Conservation (phyloP, 345 rosid species). For the Moricandia moricandioides region DNA sequence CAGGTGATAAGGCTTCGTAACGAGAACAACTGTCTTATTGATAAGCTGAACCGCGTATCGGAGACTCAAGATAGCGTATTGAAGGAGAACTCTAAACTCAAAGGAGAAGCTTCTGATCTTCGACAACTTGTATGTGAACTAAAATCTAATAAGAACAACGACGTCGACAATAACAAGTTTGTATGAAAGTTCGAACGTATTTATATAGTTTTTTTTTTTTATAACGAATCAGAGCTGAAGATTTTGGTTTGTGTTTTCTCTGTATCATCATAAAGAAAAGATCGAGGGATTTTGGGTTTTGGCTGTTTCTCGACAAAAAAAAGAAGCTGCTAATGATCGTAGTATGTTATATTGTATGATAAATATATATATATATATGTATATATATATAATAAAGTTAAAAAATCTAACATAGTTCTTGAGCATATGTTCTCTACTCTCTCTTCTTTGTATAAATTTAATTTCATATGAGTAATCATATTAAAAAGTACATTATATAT, state of each 20-base stretch:
- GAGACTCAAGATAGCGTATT: constrained; percentile 56
- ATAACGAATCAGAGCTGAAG: too few species aligned
- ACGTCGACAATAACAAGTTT: constrained; percentile 1
- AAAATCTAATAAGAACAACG: constrained; percentile 23
- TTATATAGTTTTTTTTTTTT: too few species aligned
- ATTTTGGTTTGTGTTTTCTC: neutral
- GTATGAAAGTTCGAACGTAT: neutral
- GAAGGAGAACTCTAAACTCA: constrained; percentile 73
- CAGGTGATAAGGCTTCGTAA: constrained; percentile 67
- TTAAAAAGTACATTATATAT: too few species aligned
- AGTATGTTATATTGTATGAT: neutral
- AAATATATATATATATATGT: neutral
- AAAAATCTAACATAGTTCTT: constrained; percentile 25
- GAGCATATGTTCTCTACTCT: constrained; percentile 10
- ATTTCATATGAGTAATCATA: neutral
- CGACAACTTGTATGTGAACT: constrained; percentile 60
- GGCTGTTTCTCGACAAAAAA: constrained; percentile 10
- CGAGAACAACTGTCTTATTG: constrained; percentile 63
- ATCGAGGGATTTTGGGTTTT: constrained; percentile 7
- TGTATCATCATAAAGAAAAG: neutral
- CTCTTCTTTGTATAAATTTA: neutral
- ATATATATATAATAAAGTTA: neutral
- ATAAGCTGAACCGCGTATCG: constrained; percentile 58
- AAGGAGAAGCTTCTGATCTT: constrained; percentile 72
- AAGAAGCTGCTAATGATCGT: neutral